These are phyloP conservation scores for Chalciporus pseudorubinellus DNA, from an alignment of 768 basidiomycete genomes.

Conservation along the genomic window DNA sequence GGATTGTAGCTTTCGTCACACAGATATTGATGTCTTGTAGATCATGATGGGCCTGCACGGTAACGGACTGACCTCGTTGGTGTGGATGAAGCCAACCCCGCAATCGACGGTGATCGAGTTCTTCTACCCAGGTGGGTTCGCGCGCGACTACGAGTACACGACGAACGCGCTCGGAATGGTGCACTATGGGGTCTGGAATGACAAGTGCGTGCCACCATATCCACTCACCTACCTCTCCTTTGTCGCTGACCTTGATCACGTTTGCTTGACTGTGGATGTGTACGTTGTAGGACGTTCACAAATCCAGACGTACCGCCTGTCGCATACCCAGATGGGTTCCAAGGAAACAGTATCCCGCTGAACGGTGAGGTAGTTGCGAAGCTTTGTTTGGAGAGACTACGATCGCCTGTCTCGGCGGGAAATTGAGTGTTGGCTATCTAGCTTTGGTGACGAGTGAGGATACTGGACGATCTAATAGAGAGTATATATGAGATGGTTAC, in stretches of 20 bases:
- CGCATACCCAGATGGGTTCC: conserved; percentile 85
- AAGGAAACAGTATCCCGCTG: conserved; percentile 82
- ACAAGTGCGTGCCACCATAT: conserved; percentile 42
- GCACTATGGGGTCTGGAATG: conserved; percentile 84
- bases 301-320: conserved; percentile 66
- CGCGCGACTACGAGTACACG: conserved; percentile 82
- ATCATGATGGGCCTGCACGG: conserved; percentile 96
- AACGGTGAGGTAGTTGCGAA: conserved; percentile 67
- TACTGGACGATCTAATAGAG: too few relatives aligned
- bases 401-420: too few relatives aligned
- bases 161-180: conserved; percentile 79
- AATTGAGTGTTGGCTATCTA: too few relatives aligned
- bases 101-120: conserved; percentile 90
- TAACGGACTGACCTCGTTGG: conserved; percentile 81
- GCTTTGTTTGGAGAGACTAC: conserved; percentile 54
- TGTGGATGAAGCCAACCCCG: conserved; percentile 90
- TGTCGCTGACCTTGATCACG: neutral
- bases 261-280: too few relatives aligned
- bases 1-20: neutral
- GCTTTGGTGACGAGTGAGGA: too few relatives aligned
- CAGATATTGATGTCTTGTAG: conserved; percentile 38
- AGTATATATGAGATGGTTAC: too few relatives aligned
- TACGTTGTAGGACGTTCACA: conserved; percentile 58
- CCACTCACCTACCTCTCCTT: neutral
- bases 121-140: conserved; percentile 82